A percentile compares a stretch with the other conserved stretches of the same genome.
These are phyloP conservation scores for Phytophthora multivora DNA, from an alignment of 352 stramenopile genomes.

Conservation along the genomic window DNA sequence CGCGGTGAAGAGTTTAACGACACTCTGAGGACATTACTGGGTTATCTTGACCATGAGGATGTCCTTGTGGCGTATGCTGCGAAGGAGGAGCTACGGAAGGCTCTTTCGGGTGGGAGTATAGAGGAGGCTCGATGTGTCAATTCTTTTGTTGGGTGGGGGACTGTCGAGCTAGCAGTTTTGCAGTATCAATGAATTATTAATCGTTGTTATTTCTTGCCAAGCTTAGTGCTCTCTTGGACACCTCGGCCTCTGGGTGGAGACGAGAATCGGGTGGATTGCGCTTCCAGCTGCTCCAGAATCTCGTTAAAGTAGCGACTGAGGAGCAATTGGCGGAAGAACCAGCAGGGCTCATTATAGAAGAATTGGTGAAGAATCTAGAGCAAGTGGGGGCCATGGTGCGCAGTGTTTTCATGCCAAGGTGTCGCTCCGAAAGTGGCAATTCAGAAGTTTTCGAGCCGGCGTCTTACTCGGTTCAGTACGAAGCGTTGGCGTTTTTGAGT, in stretches of 20 bases:
- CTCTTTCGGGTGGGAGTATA: conserved; percentile 5
- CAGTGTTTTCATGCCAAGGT: conserved; percentile 3
- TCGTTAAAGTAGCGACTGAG: conserved; percentile 30
- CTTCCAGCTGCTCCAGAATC: conserved; percentile 54
- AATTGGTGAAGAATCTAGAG: conserved; percentile 16
- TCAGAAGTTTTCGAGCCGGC: neutral
- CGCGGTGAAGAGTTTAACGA: neutral
- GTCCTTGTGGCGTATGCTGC: conserved; percentile 49
- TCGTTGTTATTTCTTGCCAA: too few relatives aligned
- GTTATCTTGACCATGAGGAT: conserved; percentile 36
- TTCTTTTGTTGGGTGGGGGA: conserved; percentile 26
- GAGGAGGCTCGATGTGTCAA: conserved; percentile 3
- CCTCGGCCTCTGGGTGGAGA: neutral
- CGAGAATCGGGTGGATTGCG: conserved; percentile 39
- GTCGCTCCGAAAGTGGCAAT: neutral
- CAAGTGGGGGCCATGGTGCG: conserved; percentile 17
- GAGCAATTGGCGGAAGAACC: neutral
- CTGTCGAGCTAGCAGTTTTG: neutral
- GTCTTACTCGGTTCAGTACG: conserved; percentile 33
- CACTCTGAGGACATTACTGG: conserved; percentile 23
- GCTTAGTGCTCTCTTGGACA: conserved; percentile 10
- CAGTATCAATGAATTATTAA: neutral
- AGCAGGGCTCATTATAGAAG: neutral
- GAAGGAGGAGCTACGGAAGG: conserved; percentile 39
- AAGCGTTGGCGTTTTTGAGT: conserved; percentile 41